Evolutionary conservation across 495 filamentous ascomycete genomes (phyloP), one percentile per base, ranked within the genome.

Genomic region (Mytilinidion resinicola): DNA sequence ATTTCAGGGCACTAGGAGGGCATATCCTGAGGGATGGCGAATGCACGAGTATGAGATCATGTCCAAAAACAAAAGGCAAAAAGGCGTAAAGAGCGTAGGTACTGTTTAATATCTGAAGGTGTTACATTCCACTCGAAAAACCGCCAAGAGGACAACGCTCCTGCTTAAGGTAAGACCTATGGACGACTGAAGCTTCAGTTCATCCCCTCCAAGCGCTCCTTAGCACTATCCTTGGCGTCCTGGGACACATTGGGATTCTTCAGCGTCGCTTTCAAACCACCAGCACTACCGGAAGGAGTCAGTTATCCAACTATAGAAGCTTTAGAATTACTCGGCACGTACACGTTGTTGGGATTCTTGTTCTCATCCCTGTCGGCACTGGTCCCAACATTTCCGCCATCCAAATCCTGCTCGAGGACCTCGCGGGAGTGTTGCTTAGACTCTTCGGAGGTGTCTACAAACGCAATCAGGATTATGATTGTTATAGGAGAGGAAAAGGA

Each of bases 221-320:
- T 66, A 3, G 75, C 78, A 25, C 66, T 72, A 47, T 76, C 67
- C 65, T 77, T 78, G 10, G 78, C 76, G 50, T 76, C 72, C 17
- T 76, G 69, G 1, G 77, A 78, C 0, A 78, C 77, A 34, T 75
- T 70, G 4, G 75, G 76, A 55, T 79, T 79, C 50, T 64, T 76
- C 12, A 75, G 62, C 9, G 58, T 61, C 15, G 58, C 58, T 34
- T 61, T 61, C 19, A 61, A 48, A 25, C 52, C 58, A 19, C 58
- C 43, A 15, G 52, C 44, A 43, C 56, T 59, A 20, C 34, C 34
- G 33, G 3, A 5, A 42, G 15, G n/a, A 51, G 10, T 35, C 11
- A 52, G 11, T 12, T 10, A 59, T 19, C 8, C 10, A 11, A 36
- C 14, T 20, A 5, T 17, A 12, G 9, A n/a, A 10, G 33, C 14